Percentiles rank a stretch among this genome's conserved stretches.
phyloP scores from a whole-genome alignment of 352 stramenopile genomes.

The Globisporangium middletonii region DNA sequence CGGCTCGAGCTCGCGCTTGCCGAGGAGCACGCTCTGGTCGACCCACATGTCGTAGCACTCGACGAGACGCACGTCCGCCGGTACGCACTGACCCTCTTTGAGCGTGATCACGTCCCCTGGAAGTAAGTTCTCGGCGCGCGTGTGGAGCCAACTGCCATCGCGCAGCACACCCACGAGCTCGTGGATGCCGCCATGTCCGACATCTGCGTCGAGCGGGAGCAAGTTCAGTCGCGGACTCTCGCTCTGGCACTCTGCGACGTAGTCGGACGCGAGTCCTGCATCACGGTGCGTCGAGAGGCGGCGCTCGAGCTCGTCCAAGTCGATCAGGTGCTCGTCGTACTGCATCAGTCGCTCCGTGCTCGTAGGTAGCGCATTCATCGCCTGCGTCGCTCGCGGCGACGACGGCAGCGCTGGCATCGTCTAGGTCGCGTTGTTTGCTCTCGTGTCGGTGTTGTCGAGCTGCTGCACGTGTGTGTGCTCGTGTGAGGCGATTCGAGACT shows the following conservation, averaged over 20 bases:
- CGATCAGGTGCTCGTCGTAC: conserved; percentile 42
- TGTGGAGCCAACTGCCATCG: conserved; percentile 51
- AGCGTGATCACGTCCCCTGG: conserved; percentile 41
- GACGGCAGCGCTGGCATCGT: neutral
- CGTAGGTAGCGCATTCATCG: neutral
- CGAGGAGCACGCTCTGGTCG: conserved; percentile 30
- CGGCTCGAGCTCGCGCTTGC: conserved; percentile 15
- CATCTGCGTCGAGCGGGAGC: conserved; percentile 36
- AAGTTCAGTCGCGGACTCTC: conserved; percentile 30
- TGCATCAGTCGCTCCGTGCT: conserved; percentile 10
- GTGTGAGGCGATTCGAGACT: too few relatives aligned
- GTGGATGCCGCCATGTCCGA: conserved; percentile 44
- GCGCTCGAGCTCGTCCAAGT: conserved; percentile 39
- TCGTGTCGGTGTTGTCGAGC: neutral
- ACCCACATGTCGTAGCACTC: conserved; percentile 44
- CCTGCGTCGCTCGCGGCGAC: neutral
- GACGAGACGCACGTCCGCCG: conserved; percentile 42
- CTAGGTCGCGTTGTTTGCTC: neutral
- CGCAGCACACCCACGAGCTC: conserved; percentile 50
- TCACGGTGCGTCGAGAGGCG: conserved; percentile 29
- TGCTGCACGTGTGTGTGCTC: too few relatives aligned
- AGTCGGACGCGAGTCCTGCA: conserved; percentile 20
- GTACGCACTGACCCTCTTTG: conserved; percentile 43
- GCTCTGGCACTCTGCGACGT: conserved; percentile 21
- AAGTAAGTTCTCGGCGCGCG: conserved; percentile 45